Evolutionary conservation across 106 monocot species (phyloP).

Genomic region (Posidonia australis): DNA sequence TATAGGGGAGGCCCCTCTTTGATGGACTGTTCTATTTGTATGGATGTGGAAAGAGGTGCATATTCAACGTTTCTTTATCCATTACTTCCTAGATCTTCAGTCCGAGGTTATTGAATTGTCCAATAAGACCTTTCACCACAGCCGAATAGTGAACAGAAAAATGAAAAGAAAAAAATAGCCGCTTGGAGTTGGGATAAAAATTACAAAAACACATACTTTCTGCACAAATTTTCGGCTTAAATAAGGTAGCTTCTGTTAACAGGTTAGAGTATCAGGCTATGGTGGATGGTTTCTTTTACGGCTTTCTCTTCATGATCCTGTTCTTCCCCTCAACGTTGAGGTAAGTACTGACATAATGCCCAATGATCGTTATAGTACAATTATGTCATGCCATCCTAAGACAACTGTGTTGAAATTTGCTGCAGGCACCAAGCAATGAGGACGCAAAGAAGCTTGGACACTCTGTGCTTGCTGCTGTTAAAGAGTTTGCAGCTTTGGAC

Average conservation of each 20-base stretch:
- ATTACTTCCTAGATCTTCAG: too few species aligned
- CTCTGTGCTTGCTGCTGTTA: conserved; percentile 49
- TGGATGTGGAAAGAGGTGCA: too few species aligned
- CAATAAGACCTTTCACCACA: too few species aligned
- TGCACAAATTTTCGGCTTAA: too few species aligned
- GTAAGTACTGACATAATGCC: conserved; percentile 14
- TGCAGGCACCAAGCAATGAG: conserved; percentile 71
- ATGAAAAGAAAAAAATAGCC: too few species aligned
- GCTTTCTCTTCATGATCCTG: conserved; percentile 92
- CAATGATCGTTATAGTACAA: neutral
- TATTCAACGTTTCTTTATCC: too few species aligned
- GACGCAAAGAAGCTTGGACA: conserved; percentile 69
- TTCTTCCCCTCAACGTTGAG: conserved; percentile 98
- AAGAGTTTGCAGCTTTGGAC: conserved; percentile 74
- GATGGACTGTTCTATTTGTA: too few species aligned
- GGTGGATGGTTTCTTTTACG: conserved; percentile 96
- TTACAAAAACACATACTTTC: too few species aligned
- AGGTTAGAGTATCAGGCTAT: conserved; percentile 88
- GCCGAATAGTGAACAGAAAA: too few species aligned
- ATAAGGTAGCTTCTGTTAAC: conserved; percentile 2
- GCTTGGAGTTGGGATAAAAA: neutral
- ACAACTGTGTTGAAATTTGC: neutral
- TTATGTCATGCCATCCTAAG: neutral
- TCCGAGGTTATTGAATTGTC: too few species aligned
- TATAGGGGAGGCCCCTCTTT: too few species aligned